These are phyloP conservation scores for Durotheca rogersii DNA, from an alignment of 495 filamentous ascomycete genomes.

Conservation along the genomic window DNA sequence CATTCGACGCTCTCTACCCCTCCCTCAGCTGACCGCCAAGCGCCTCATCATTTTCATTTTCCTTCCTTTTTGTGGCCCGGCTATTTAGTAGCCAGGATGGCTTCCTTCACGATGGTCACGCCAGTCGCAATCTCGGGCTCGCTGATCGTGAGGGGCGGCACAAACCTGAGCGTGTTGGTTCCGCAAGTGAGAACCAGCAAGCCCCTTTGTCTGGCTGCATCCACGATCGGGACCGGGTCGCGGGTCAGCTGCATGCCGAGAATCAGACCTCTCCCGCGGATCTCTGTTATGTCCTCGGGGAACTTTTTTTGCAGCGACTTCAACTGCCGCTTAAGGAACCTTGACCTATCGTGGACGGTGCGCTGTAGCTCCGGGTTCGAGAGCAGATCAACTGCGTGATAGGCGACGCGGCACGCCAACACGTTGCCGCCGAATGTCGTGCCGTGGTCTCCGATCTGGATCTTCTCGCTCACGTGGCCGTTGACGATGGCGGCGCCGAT, in stretches of 20 bases:
- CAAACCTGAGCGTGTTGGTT: slow-evolving; percentile 82
- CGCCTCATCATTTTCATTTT: neutral
- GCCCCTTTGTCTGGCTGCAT: slow-evolving; percentile 83
- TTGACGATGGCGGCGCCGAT: slow-evolving; percentile 90
- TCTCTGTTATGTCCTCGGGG: slow-evolving; percentile 71
- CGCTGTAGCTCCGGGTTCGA: slow-evolving; percentile 63
- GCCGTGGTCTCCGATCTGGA: slow-evolving; percentile 90
- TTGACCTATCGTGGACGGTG: slow-evolving; percentile 62
- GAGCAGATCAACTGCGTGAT: slow-evolving; percentile 77
- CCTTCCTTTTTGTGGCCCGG: slow-evolving; percentile 6
- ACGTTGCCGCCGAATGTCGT: slow-evolving; percentile 98
- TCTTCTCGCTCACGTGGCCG: slow-evolving; percentile 72
- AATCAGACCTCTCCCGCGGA: slow-evolving; percentile 81
- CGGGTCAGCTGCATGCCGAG: slow-evolving; percentile 76
- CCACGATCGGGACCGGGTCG: slow-evolving; percentile 70
- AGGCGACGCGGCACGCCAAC: slow-evolving; percentile 77
- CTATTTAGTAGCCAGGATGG: slow-evolving; percentile 54
- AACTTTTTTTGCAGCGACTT: slow-evolving; percentile 61
- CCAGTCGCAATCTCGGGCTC: slow-evolving; percentile 75
- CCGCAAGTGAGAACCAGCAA: slow-evolving; percentile 90
- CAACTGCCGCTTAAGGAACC: slow-evolving; percentile 66
- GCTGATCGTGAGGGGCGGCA: slow-evolving; percentile 76
- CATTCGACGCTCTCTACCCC: too few relatives aligned
- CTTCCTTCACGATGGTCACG: slow-evolving; percentile 71
- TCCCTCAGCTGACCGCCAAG: too few relatives aligned